Base-by-base conservation (phyloP, 345 rosid species). In the Pelargonium nanum region DNA sequence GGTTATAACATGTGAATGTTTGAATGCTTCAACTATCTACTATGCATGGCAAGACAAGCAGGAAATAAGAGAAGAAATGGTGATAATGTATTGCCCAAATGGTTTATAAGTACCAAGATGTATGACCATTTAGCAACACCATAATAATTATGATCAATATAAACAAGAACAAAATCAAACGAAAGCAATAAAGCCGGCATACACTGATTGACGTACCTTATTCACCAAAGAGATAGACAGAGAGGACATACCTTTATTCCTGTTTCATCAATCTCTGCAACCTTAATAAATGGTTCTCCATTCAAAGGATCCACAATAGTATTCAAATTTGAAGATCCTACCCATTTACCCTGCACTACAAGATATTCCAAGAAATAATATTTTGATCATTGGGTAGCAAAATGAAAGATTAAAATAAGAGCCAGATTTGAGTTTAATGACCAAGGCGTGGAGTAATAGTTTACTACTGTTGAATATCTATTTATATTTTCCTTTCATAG, bases 321-420 rank as follows among this genome's bases (percentile, higher is more conserved):
- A 62, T 77, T 83, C 79, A 81, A 77, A 26, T 68, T 80, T 4
- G 89, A 67, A 9, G 97, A 84, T 30, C 83, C 86, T 6, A 62
- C 83, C 97, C 96, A 89, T 74, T 84, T 87, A 4, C 99, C 99
- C 78, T 80, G 94, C 79, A 93, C 99, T 93, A 62, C 62, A 78
- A 24, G 25, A 62, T 26, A 40, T 52, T 64, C 56, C 24, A 59
- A 22, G 51, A 55, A 58, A 65, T 72, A 62, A 55, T 45, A 24
- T 67, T 8, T 51, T 24, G 44, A 25, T 22, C 50, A 22, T 30
- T 56, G 26, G 58, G 13, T 34, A 17, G 6, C 53, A 6, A 13
- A 1, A 55, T 19, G n/a, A n/a, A n/a, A n/a, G n/a, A n/a, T n/a
- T n/a, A 55, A 55, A 19, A 4, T 55, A 55, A 56, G 15, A 22